Base-by-base conservation (phyloP, 2,329 filamentous ascomycete species). In the Talaromyces sp. region DNA sequence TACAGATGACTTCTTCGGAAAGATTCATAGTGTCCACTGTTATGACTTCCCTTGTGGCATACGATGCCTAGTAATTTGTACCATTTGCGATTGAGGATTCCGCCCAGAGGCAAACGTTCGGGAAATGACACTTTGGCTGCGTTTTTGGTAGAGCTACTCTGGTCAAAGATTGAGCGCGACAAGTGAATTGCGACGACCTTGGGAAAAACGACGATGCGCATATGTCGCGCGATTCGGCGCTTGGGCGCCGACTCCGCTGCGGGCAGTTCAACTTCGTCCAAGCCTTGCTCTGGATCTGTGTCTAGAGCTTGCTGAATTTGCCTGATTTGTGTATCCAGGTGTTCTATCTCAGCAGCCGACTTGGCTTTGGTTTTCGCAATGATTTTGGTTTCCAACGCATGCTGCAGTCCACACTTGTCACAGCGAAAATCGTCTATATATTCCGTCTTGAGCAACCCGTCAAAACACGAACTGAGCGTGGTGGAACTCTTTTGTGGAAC, bases 391-490 rank as follows among this genome's bases (percentile, higher is more conserved):
- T 86, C 81, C 60, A 91, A 79, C 3, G 92, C 92, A 74, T 96
- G 90, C 48, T 91, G 77, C n/a, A 99, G 82, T 23, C 92, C 87
- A 72, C 95, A 99, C 77, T 88, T 90, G 70, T 97, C 95, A 78
- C 95, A 99, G 69, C 91, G 93, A 81, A 96, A 99, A 73, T 96
- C 95, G 66, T 98, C 93, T 67, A 99, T 97, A 73, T 92, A 89
- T 75, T 99, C 95, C 0, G 91, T 92, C 77, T 96, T 96, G 68
- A 99, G 88, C 76, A 97, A 88, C 44, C 90, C 90, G 70, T 99
- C 95, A 69, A 99, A 95, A 75, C 95, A 99, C 8, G 87, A 83
- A 71, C 89, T 92, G 16, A 99, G 82, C 0, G 91, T 89, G 0
- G 93, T 93, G 1, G 91, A 89, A 58, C 83, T 87, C 65, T 88